Conservation (phyloP, 1,139 yeast genomes). For the Kluyveromyces sp. region DNA sequence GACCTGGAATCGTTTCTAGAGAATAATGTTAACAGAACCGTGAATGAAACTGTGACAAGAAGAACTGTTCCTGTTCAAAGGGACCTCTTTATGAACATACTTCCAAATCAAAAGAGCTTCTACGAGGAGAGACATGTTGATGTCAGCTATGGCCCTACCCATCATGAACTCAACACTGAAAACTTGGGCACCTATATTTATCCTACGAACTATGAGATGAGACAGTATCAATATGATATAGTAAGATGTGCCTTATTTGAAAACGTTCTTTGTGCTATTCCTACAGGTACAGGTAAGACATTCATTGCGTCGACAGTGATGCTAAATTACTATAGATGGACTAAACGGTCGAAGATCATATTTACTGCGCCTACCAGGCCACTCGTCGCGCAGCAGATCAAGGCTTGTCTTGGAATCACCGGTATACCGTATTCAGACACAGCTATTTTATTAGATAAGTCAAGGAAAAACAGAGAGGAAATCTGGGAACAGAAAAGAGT, state of each 20-base stretch:
- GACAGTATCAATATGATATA: conserved; percentile 85
- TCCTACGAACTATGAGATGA: conserved; percentile 74
- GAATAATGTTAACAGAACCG: conserved; percentile 31
- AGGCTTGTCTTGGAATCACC: conserved; percentile 83
- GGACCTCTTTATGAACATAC: conserved; percentile 30
- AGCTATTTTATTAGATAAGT: conserved; percentile 73
- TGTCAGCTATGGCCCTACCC: conserved; percentile 40
- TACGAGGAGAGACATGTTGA: conserved; percentile 33
- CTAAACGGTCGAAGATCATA: conserved; percentile 63
- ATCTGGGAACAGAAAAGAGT: conserved; percentile 75
- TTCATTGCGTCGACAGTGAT: conserved; percentile 92
- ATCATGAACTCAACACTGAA: conserved; percentile 40
- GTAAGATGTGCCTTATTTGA: conserved; percentile 64
- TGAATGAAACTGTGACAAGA: conserved; percentile 28
- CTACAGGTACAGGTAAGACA: conserved; percentile 97
- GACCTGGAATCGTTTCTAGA: conserved; percentile 30
- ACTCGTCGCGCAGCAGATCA: conserved; percentile 93
- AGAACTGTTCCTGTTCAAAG: conserved; percentile 32
- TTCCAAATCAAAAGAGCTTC: conserved; percentile 28
- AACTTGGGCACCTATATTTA: conserved; percentile 54
- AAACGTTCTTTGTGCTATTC: conserved; percentile 81
- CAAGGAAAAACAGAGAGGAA: conserved; percentile 54
- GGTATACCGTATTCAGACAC: conserved; percentile 74
- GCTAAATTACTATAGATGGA: conserved; percentile 87
- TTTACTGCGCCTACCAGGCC: conserved; percentile 98